Conservation (phyloP, 805 yeast species). For the Hanseniaspora lindneri region DNA sequence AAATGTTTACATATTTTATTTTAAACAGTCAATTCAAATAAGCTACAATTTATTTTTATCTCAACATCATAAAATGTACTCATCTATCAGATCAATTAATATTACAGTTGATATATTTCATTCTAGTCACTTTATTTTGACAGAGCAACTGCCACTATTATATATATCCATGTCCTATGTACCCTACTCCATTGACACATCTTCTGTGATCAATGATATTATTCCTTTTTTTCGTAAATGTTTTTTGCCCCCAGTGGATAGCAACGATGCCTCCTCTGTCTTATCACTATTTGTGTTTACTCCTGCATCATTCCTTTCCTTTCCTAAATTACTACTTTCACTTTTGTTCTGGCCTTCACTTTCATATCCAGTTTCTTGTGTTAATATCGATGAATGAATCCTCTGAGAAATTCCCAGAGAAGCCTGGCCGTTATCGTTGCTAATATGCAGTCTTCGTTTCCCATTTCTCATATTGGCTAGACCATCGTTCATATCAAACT, state of each 20-base stretch:
- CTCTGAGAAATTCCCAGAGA: neutral
- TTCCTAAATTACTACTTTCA: neutral
- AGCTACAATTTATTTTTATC: too few species aligned
- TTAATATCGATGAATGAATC: neutral
- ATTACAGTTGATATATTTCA: too few species aligned
- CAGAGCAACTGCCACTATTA: too few species aligned
- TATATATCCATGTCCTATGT: too few species aligned
- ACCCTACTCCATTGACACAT: neutral
- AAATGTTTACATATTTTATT: too few species aligned
- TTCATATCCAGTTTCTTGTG: neutral
- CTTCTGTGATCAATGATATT: slow-evolving; percentile 1
- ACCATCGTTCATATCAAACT: neutral
- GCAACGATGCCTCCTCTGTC: neutral
- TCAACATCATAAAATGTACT: too few species aligned
- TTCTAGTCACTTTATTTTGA: too few species aligned
- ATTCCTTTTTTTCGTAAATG: neutral
- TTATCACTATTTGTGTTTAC: neutral
- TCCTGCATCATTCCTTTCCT: neutral
- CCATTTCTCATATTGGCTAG: too few species aligned
- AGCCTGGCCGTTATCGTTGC: neutral
- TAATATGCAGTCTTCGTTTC: neutral
- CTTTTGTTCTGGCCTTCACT: too few species aligned
- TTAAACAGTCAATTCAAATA: too few species aligned
- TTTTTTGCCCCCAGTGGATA: neutral
- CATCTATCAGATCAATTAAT: too few species aligned